Base-by-base conservation (phyloP, 768 basidiomycete species). In the Boletus sp. region DNA sequence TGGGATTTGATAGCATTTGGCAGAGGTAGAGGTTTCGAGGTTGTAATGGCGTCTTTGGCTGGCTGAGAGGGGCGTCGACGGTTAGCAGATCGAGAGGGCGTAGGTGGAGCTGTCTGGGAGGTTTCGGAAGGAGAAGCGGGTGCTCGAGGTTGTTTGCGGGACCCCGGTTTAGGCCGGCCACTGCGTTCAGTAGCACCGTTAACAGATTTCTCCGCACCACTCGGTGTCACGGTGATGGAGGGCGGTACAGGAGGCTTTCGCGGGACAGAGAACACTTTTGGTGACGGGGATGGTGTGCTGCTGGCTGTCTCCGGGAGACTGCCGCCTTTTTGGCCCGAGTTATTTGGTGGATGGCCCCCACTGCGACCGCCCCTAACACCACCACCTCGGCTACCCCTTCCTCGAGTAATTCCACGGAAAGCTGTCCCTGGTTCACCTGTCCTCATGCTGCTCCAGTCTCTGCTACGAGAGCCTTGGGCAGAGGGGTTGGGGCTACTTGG, bases 51-150 rank as follows among this genome's bases (percentile, higher is more conserved):
- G 9, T 60, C 37, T 44, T 75, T 79, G 39, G 56, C 63, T 54
- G 78, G 79, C 48, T 58, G 71, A 20, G 82, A 76, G 41, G 83
- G 81, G 61, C 77, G 79, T 46, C 83, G 78, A 44, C 81, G 81
- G 58, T 77, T 75, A 17, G 77, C 60, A 15, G 78, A 71, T 45
- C 77, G 80, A 47, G 80, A 67, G 10, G 79, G 67, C 1, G 68
- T 68, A n/a, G 73, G 60, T 3, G 71, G 68, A 20, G 51, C 56
- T n/a, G 60, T 66, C 32, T 62, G 64, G 14, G 65, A 46, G 8
- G 51, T 46, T 53, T 67, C 46, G 14, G 66, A 56, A 35, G 70
- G 68, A 44, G 67, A 67, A 1, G 59, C 17, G 1, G 71, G 63
- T 7, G 61, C 32, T 35, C 69, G 71, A 47, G 61, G 37, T 39